These are phyloP conservation scores for Cucurbita ficifolia DNA, from an alignment of 306 rosid genomes.

Conservation along the genomic window DNA sequence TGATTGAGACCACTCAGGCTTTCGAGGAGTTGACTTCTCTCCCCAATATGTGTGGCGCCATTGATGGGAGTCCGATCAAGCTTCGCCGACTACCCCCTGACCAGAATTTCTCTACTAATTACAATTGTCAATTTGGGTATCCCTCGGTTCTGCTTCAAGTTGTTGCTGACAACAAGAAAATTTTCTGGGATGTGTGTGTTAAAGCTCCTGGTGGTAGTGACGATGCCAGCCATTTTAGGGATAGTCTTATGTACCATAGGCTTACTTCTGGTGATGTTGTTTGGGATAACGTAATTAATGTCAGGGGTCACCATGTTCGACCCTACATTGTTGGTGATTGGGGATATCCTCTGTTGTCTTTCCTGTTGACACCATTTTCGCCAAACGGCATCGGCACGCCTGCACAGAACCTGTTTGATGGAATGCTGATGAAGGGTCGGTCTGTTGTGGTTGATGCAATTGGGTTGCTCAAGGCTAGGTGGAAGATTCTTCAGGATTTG, in stretches of 20 bases:
- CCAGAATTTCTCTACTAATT: constrained; percentile 22
- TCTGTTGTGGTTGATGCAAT: constrained; percentile 75
- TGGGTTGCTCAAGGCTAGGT: constrained; percentile 79
- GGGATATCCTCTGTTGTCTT: constrained; percentile 70
- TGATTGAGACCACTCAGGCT: constrained; percentile 59
- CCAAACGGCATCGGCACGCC: constrained; percentile 59
- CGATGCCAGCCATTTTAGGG: constrained; percentile 66
- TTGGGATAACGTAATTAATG: constrained; percentile 58
- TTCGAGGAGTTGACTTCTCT: constrained; percentile 74
- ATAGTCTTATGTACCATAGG: constrained; percentile 47
- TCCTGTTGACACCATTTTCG: constrained; percentile 58
- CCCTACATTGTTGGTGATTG: constrained; percentile 88
- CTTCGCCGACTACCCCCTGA: constrained; percentile 22
- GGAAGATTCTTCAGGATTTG: constrained; percentile 78
- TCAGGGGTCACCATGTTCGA: constrained; percentile 51
- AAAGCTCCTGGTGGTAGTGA: constrained; percentile 71
- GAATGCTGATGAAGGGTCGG: constrained; percentile 93
- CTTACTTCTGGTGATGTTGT: constrained; percentile 56
- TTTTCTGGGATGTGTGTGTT: constrained; percentile 93
- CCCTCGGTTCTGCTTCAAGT: constrained; percentile 72
- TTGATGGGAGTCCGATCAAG: constrained; percentile 58
- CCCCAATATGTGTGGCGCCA: constrained; percentile 90
- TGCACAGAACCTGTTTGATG: constrained; percentile 72
- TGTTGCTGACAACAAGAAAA: constrained; percentile 68
- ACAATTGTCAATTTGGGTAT: constrained; percentile 47